These are phyloP conservation scores for Magnaporthiopsis rhizophila DNA, from an alignment of 2,329 filamentous ascomycete genomes.

Conservation along the genomic window DNA sequence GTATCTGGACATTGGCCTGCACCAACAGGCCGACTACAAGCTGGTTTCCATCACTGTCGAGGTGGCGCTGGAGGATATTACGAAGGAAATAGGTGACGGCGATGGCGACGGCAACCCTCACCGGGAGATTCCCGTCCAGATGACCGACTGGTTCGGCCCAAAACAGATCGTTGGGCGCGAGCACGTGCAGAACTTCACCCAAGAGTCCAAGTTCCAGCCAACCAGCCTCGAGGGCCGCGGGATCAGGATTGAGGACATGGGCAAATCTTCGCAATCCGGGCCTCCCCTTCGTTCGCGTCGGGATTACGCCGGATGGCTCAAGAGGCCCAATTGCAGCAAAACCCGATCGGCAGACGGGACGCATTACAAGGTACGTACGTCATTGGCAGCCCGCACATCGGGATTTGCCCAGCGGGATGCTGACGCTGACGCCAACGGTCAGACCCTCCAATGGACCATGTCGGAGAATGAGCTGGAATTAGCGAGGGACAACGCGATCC, in stretches of 20 bases:
- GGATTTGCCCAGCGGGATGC: neutral
- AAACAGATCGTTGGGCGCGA: conserved; percentile 2
- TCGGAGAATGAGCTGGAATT: conserved; percentile 14
- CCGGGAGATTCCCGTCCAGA: neutral
- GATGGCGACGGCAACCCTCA: neutral
- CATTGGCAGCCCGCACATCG: neutral
- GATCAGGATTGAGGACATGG: neutral
- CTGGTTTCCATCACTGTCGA: conserved; percentile 1
- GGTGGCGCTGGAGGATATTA: neutral
- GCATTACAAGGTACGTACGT: conserved; percentile 8
- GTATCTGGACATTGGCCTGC: conserved; percentile 9
- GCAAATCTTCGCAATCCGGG: neutral
- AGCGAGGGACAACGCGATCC: conserved; percentile 6
- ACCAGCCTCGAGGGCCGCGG: neutral
- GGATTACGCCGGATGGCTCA: neutral
- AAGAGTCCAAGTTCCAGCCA: neutral
- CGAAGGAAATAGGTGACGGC: neutral
- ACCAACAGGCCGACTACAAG: neutral
- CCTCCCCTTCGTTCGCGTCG: neutral
- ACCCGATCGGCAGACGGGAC: neutral
- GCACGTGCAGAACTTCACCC: neutral
- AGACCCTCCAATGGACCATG: conserved; percentile 13
- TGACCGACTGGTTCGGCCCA: conserved; percentile 5
- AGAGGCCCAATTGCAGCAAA: neutral
- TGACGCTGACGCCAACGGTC: neutral